Evolutionary conservation across 768 basidiomycete species (phyloP).

Genomic region (Amanita subjunquillea): DNA sequence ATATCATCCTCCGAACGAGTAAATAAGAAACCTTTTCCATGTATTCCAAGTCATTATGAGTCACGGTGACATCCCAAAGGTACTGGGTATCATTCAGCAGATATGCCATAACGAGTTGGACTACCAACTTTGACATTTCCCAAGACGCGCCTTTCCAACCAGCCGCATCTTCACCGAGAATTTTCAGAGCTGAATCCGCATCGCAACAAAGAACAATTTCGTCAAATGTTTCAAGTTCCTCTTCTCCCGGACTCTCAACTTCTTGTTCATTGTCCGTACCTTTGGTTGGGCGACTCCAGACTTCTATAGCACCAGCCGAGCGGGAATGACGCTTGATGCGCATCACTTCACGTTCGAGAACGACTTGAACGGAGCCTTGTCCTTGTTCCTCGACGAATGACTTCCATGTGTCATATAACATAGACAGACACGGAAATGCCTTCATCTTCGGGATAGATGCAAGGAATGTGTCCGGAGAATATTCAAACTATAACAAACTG

Average conservation of each 20-base stretch:
- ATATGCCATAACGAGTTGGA: background rate
- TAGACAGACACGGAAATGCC: conserved; percentile 18
- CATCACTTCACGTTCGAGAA: conserved; percentile 17
- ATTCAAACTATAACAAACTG: conserved; percentile 16
- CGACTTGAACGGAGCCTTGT: conserved; percentile 15
- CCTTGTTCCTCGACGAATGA: conserved; percentile 15
- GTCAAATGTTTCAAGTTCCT: conserved; percentile 15
- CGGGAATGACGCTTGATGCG: conserved; percentile 14
- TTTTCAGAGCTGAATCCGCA: conserved; percentile 16
- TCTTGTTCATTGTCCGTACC: conserved; percentile 19
- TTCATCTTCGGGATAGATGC: conserved; percentile 20
- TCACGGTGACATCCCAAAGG: conserved; percentile 37
- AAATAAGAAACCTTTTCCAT: conserved; percentile 29
- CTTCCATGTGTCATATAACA: conserved; percentile 18
- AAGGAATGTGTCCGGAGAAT: conserved; percentile 19
- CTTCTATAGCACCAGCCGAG: conserved; percentile 12
- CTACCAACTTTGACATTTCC: conserved; percentile 18
- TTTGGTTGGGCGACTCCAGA: conserved; percentile 17
- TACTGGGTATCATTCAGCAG: conserved; percentile 13
- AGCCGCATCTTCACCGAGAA: conserved; percentile 17
- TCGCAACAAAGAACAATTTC: conserved; percentile 19
- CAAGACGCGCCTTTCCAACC: conserved; percentile 19
- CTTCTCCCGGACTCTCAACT: conserved; percentile 17
- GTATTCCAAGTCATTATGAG: conserved; percentile 35
- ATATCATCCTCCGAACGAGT: background rate